Conservation (phyloP, 2,329 filamentous ascomycete species). For the Xylogone sp. region DNA sequence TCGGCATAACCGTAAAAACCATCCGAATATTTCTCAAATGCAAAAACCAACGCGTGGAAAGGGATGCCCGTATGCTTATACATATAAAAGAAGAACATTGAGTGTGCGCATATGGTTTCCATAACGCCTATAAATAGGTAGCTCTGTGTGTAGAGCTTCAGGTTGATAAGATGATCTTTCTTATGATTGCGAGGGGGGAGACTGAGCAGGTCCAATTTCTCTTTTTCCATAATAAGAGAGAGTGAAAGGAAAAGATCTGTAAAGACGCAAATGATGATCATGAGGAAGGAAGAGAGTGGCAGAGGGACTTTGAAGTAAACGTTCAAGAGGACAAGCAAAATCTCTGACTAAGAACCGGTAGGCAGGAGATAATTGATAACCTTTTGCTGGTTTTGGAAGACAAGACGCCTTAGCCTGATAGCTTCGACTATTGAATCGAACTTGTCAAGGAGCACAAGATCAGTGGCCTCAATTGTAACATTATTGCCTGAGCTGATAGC, state of each 20-base stretch:
- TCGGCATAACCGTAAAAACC: conserved; percentile 46
- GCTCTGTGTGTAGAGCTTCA: conserved; percentile 46
- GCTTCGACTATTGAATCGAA: conserved; percentile 78
- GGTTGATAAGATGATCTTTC: conserved; percentile 48
- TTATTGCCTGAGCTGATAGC: conserved; percentile 73
- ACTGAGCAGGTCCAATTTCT: conserved; percentile 49
- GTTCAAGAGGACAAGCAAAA: conserved; percentile 53
- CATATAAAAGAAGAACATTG: conserved; percentile 53
- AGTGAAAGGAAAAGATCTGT: conserved; percentile 49
- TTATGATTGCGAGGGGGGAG: conserved; percentile 47
- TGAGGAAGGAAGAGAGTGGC: conserved; percentile 48
- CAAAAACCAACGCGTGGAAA: conserved; percentile 42
- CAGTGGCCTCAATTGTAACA: conserved; percentile 76
- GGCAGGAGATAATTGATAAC: conserved; percentile 40
- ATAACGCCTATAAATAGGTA: conserved; percentile 50
- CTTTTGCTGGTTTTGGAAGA: conserved; percentile 74
- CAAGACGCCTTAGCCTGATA: conserved; percentile 64
- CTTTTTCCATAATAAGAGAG: conserved; percentile 49
- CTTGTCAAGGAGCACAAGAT: conserved; percentile 86
- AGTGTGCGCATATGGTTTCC: conserved; percentile 44
- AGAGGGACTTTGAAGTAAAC: conserved; percentile 52
- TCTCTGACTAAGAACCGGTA: conserved; percentile 51
- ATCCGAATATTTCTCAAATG: conserved; percentile 43
- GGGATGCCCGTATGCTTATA: conserved; percentile 45
- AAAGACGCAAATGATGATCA: conserved; percentile 56